These are phyloP conservation scores for Erodium texanum DNA, from an alignment of 441 rosid genomes.

Conservation along the genomic window DNA sequence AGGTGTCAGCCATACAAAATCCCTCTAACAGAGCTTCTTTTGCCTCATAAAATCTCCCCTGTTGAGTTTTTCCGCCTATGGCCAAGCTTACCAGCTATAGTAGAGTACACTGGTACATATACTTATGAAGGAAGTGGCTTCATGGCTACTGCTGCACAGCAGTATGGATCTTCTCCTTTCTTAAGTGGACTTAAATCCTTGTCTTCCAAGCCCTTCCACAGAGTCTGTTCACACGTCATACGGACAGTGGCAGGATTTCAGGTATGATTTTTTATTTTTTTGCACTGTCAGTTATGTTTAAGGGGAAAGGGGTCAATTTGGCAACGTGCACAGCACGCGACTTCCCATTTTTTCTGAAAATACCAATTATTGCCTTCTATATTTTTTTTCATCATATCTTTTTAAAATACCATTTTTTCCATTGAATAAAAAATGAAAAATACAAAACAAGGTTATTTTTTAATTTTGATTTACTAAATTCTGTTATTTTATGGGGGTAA, in stretches of 20 bases:
- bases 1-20: slow-evolving; percentile 97
- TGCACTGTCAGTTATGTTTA: too few species aligned
- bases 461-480: too few species aligned
- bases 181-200: slow-evolving; percentile 83
- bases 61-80: slow-evolving; percentile 96
- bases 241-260: slow-evolving; percentile 96
- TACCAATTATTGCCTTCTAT: too few species aligned
- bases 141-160: slow-evolving; percentile 98
- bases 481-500: too few species aligned
- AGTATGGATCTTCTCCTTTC: slow-evolving; percentile 93
- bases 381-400: too few species aligned
- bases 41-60: slow-evolving; percentile 92
- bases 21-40: slow-evolving; percentile 88
- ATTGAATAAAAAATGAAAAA: too few species aligned
- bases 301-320: too few species aligned
- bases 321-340: too few species aligned
- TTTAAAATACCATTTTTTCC: too few species aligned
- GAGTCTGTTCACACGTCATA: slow-evolving; percentile 88
- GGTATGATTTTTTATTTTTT: too few species aligned
- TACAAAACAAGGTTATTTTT: too few species aligned
- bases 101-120: slow-evolving; percentile 81
- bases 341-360: too few species aligned
- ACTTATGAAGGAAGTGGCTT: slow-evolving; percentile 94
- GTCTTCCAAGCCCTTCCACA: slow-evolving; percentile 89
- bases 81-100: slow-evolving; percentile 96